Percentiles rank a stretch among this genome's conserved stretches.
These are phyloP conservation scores for Ceratocystis colombiana DNA, from an alignment of 2,329 filamentous ascomycete species.

Conservation along the genomic window DNA sequence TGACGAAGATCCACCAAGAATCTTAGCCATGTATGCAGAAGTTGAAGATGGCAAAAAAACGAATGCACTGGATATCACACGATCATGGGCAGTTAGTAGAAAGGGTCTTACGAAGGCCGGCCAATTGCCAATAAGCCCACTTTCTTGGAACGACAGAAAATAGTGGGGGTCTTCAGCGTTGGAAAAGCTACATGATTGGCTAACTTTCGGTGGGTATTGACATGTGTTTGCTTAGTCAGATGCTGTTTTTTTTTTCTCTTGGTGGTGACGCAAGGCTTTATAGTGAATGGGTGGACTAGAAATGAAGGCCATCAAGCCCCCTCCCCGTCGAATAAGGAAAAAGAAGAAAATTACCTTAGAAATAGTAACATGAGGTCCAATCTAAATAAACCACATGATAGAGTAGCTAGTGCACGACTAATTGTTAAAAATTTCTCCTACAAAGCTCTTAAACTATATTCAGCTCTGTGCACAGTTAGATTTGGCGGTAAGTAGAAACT, in stretches of 20 bases:
- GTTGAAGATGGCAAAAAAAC: background rate
- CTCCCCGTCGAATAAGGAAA: too few relatives aligned
- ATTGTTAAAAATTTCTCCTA: background rate
- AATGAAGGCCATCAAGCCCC: background rate
- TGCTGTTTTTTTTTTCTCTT: background rate
- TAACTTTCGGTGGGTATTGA: background rate
- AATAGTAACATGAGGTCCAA: background rate
- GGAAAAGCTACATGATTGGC: background rate
- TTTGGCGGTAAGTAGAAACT: constrained; percentile 10
- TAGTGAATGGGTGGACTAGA: background rate
- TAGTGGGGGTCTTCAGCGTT: background rate
- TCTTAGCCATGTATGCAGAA: background rate
- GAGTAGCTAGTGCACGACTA: background rate
- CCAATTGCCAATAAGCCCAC: background rate
- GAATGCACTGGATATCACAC: constrained; percentile 1
- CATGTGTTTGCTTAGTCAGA: constrained; percentile 4
- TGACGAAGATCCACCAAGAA: background rate
- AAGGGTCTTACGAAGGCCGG: constrained; percentile 1
- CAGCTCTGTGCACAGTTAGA: background rate
- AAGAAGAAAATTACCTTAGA: background rate
- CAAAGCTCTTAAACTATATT: background rate
- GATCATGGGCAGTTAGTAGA: background rate
- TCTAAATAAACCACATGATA: background rate
- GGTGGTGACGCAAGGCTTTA: background rate
- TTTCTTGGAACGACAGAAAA: background rate